Evolutionary conservation across 805 yeast species (phyloP).

Genomic region (Saturnispora ahearnii): DNA sequence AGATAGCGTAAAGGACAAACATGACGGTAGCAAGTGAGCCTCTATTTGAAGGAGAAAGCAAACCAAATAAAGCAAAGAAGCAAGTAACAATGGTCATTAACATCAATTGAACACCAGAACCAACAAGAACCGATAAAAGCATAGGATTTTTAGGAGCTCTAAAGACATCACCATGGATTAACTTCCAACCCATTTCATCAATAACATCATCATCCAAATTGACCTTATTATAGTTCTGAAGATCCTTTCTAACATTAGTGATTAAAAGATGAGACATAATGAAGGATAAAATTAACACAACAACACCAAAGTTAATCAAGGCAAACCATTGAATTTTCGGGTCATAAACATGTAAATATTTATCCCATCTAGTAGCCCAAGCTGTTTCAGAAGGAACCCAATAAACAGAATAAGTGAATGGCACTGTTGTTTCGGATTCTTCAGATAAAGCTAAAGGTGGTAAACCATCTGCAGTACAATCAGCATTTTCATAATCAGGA

Average conservation of each 20-base stretch:
- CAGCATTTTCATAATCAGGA: constrained; percentile 9
- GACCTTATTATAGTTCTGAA: constrained; percentile 79
- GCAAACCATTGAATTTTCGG: constrained; percentile 97
- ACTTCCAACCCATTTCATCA: constrained; percentile 96
- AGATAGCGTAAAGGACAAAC: constrained; percentile 73
- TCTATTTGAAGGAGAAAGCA: constrained; percentile 88
- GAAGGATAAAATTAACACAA: constrained; percentile 67
- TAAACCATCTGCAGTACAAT: constrained; percentile 21
- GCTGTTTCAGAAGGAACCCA: constrained; percentile 63
- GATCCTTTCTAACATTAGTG: constrained; percentile 76
- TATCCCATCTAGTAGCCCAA: constrained; percentile 99
- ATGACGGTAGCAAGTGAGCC: constrained; percentile 88
- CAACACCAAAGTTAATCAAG: constrained; percentile 71
- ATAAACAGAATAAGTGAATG: constrained; percentile 74
- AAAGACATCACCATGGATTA: constrained; percentile 91
- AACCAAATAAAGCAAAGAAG: constrained; percentile 77
- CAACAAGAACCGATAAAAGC: constrained; percentile 70
- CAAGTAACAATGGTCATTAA: constrained; percentile 68
- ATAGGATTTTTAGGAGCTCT: constrained; percentile 68
- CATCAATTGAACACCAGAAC: constrained; percentile 80
- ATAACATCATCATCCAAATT: constrained; percentile 79
- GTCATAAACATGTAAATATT: constrained; percentile 82
- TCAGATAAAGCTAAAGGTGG: constrained; percentile 41
- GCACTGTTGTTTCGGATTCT: constrained; percentile 47
- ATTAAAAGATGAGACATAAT: constrained; percentile 72